Evolutionary conservation across 768 basidiomycete species (phyloP).

Genomic region (Boletus barrowsii): DNA sequence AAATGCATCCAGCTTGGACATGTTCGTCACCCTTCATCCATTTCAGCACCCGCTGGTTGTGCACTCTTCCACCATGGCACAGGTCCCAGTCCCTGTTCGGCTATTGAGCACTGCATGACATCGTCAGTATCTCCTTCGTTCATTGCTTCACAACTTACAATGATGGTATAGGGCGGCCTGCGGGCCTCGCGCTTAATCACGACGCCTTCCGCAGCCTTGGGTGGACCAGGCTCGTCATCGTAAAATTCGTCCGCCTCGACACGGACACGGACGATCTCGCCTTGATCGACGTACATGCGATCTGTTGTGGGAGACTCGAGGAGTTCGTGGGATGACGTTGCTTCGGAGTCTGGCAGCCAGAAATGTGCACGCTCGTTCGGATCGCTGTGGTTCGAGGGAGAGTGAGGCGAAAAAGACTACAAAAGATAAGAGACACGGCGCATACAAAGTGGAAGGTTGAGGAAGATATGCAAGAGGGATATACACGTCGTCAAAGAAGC

Average conservation of each 20-base stretch:
- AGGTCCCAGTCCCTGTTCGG: conserved; percentile 79
- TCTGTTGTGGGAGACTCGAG: conserved; percentile 64
- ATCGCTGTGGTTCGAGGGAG: conserved; percentile 46
- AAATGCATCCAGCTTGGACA: neutral
- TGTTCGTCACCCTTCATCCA: conserved; percentile 36
- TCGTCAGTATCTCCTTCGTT: neutral
- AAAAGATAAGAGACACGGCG: conserved; percentile 1
- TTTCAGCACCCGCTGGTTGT: conserved; percentile 38
- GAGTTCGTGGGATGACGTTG: conserved; percentile 53
- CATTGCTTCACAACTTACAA: neutral
- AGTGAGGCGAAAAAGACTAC: neutral
- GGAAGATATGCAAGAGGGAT: conserved; percentile 79
- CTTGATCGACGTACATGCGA: conserved; percentile 79
- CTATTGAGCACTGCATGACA: conserved; percentile 68
- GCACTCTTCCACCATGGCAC: conserved; percentile 69
- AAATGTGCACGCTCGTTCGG: conserved; percentile 81
- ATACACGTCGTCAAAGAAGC: conserved; percentile 94
- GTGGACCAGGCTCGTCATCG: conserved; percentile 84
- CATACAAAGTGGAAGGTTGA: conserved; percentile 76
- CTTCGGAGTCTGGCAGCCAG: conserved; percentile 67
- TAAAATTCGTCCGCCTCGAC: conserved; percentile 81
- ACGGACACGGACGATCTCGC: conserved; percentile 72
- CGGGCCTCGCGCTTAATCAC: conserved; percentile 47
- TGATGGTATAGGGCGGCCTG: conserved; percentile 7
- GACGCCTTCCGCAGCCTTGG: conserved; percentile 70